Evolutionary conservation across 306 rosid species (phyloP), one percentile per base, ranked within the genome.

Genomic region (Vigna hirtella): DNA sequence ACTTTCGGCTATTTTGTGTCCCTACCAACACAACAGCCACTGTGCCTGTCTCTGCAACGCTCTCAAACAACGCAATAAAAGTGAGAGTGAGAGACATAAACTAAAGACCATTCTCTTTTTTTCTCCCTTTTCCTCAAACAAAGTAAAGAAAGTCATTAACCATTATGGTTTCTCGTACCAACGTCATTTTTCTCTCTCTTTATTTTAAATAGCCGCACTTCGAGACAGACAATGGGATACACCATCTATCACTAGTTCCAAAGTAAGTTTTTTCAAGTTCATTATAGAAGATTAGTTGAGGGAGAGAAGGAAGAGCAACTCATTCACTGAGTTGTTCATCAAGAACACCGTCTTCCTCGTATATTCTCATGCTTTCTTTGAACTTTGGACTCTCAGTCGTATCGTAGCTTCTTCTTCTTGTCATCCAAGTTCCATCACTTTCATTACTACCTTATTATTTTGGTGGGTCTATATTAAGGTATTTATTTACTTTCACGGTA

Each of bases 151-250:
- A 82, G 62, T 50, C 20, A 22, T 5, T 7, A 30, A 57, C 32
- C 76, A 83, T 83, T 8, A 77, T 83, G 77, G 83, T 72, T 83
- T 77, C 80, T 83, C 83, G 86, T 77, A 82, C 86, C 83, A 63
- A 64, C 72, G 47, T 67, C 66, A 66, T 77, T 66, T 66, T 5
- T 9, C 17, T 64, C 70, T 0, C 12, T 32, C 32, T 26, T 24
- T 11, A 24, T 65, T 71, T 53, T 82, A 77, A 72, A 82, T 55
- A 36, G 52, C 79, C 82, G 79, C 85, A 51, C 53, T 82, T 70
- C 32, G 52, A 69, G 81, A 68, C 77, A 71, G 43, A 53, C 57
- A 77, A 48, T 71, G 65, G 77, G 45, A 70, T 70, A 62, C 82
- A 56, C 24, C 82, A 70, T 55, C 76, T 24, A 56, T 16, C 57